Evolutionary conservation across 176 grass and related monocot genomes (phyloP), one percentile per base, ranked within the genome.

Genomic region (Eragrostis curvula): DNA sequence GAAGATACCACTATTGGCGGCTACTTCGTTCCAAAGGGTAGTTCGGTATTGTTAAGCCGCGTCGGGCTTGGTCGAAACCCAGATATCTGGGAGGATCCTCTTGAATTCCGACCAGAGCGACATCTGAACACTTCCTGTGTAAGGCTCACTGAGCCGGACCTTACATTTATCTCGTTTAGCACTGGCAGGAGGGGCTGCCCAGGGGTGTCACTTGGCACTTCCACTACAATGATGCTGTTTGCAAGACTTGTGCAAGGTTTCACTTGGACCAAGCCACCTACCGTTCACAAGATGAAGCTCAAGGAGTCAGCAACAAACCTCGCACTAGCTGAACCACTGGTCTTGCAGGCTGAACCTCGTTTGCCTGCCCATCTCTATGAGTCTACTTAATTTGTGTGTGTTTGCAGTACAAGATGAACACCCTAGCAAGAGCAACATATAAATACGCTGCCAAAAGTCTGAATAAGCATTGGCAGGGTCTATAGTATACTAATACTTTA

Each of bases 211-310:
- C 53, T 87, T 0, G 89, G 89, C 15, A 81, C 30, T 1, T 44
- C 25, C 0, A 76, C 85, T 15, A 87, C 75, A 2, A 63, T 82
- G 27, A 91, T 88, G 81, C 18, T 81, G 6, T 42, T 91, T 18
- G 85, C 81, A 9, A 88, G 89, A 44, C 70, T 88, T 62, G 14
- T 91, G 41, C 89, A 88, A 11, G 81, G 78, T 5, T 91, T 85
- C 24, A 70, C n/a, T 0, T 87, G 89, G 89, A 84, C 7, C 12
- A 45, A 60, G 11, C 68, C 40, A 1, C 12, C 11, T 9, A 56
- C 57, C 0, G 50, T 20, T 23, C 20, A 16, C 0, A 3, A 30
- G 42, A 82, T 82, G 32, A 4, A 36, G 43, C 80, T 82, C 29
- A 29, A 63, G 9, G 80, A 82, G 13, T 62, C 82, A 3, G 3